Base-by-base conservation (phyloP, 495 filamentous ascomycete genomes). In the Cenococcum geophilum region DNA sequence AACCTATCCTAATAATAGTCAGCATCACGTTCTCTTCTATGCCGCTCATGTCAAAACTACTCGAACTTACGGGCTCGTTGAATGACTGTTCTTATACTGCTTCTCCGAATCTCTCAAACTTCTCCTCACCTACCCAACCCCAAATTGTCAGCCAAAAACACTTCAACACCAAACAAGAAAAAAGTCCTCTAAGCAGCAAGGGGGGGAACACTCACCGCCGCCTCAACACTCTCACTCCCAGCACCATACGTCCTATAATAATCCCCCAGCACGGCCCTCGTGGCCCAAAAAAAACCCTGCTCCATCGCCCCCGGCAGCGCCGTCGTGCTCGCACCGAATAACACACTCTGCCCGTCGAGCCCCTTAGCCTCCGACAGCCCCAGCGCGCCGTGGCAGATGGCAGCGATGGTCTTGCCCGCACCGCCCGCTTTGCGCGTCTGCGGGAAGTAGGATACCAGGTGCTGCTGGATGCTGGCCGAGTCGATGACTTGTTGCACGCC, bases 241-340 rank as follows among this genome's bases (percentile, higher is more conserved):
- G 76, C 75, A 1, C 79, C 80, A 59, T 79, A 83, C 3, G 79
- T 83, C 72, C 82, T 83, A 62, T 82, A 82, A 59, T 81, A 83
- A 58, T 82, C 79, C 6, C 79, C 79, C 1, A 83, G 70, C 48
- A 80, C 77, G 0, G 70, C 72, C 42, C 78, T 67, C 1, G 80
- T 82, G 1, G 73, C 68, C 76, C 77, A 79, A 51, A 76, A 83
- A 4, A 76, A 75, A 11, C 66, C 57, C 50, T 79, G 76, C 64
- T 83, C 80, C 68, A 82, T 79, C 21, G 68, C 68, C 1, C 74
- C 76, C 21, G 78, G 79, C 57, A 83, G 65, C 16, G 80, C 75
- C 4, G 80, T 82, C 0, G 79, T 81, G 12, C 67, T 72, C 50
- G 73, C 76, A 34, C 79, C 76, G 53, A 76, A 72, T 42, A 82